Conservation (phyloP, 2,329 filamentous ascomycete genomes). For the Zalaria obscura region DNA sequence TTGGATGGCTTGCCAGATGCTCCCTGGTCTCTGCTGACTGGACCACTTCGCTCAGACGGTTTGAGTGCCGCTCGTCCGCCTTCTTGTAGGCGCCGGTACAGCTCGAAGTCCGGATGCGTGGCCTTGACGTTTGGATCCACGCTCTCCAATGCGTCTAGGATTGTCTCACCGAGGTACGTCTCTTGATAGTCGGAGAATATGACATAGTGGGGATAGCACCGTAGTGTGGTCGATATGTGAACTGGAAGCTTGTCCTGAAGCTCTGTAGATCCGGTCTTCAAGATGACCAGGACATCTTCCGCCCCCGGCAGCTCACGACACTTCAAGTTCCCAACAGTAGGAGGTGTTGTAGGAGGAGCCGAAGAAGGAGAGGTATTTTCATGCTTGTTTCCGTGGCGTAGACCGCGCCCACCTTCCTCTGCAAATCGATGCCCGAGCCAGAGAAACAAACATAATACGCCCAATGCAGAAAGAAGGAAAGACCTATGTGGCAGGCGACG, state of each 20-base stretch:
- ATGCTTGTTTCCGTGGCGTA: too few relatives aligned
- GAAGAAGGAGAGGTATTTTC: not conserved
- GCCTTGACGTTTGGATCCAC: conserved; percentile 8
- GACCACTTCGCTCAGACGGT: conserved; percentile 10
- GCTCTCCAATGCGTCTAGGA: conserved; percentile 15
- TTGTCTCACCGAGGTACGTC: conserved; percentile 16
- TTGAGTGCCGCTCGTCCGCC: conserved; percentile 8
- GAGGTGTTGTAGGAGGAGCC: not conserved
- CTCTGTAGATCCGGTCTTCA: conserved; percentile 23
- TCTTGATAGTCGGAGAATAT: conserved; percentile 25
- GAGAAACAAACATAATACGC: not conserved
- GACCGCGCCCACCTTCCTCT: too few relatives aligned
- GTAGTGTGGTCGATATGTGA: conserved; percentile 20
- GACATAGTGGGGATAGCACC: conserved; percentile 18
- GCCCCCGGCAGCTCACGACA: conserved; percentile 15
- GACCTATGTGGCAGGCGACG: not conserved
- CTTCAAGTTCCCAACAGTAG: not conserved
- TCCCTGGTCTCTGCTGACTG: conserved; percentile 5
- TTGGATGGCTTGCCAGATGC: conserved; percentile 14
- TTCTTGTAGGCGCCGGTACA: conserved; percentile 12
- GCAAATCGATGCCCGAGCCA: too few relatives aligned
- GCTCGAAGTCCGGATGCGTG: conserved; percentile 13
- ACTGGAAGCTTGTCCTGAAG: conserved; percentile 16
- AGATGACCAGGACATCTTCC: conserved; percentile 38
- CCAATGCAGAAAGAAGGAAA: not conserved